Percentiles rank a stretch among this genome's conserved stretches.
phyloP scores from a whole-genome alignment of 306 rosid species.

The Lathyrus oleraceus region DNA sequence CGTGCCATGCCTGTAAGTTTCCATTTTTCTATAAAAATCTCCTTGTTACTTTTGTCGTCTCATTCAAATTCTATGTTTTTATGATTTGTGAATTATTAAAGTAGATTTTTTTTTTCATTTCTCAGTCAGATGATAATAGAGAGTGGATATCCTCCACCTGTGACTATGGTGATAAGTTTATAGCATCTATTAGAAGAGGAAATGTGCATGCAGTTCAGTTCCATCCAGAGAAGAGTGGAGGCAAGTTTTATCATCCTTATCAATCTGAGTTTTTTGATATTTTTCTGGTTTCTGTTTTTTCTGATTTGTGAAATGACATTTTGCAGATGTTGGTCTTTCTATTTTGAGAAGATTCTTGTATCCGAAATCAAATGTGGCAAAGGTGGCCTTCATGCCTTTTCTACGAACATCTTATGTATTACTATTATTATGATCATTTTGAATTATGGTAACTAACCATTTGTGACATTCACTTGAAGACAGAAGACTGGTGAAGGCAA shows the following conservation, averaged over 20 bases:
- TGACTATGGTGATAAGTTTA: slow-evolving; percentile 82
- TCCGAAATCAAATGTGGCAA: slow-evolving; percentile 57
- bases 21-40: slow-evolving; percentile 20
- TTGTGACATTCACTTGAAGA: slow-evolving; percentile 60
- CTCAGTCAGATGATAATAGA: slow-evolving; percentile 80
- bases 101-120: slow-evolving; percentile 14
- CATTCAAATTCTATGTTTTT: slow-evolving; percentile 10
- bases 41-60: slow-evolving; percentile 12
- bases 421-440: slow-evolving; percentile 25
- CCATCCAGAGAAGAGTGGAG: slow-evolving; percentile 99
- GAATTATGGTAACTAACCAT: slow-evolving; percentile 42
- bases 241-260: slow-evolving; percentile 50
- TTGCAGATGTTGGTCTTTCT: slow-evolving; percentile 90
- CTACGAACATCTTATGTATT: slow-evolving; percentile 27
- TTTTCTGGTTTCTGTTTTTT: neutral
- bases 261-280: neutral
- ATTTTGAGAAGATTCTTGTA: slow-evolving; percentile 84
- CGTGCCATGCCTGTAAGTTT: slow-evolving; percentile 80
- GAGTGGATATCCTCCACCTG: slow-evolving; percentile 94
- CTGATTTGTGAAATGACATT: slow-evolving; percentile 39
- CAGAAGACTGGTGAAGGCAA: slow-evolving; percentile 73
- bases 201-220: slow-evolving; percentile 96
- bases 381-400: slow-evolving; percentile 62
- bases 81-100: slow-evolving; percentile 27
- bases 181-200: slow-evolving; percentile 88